These are phyloP conservation scores for Mycena polygramma DNA, from an alignment of 768 basidiomycete genomes.

Conservation along the genomic window DNA sequence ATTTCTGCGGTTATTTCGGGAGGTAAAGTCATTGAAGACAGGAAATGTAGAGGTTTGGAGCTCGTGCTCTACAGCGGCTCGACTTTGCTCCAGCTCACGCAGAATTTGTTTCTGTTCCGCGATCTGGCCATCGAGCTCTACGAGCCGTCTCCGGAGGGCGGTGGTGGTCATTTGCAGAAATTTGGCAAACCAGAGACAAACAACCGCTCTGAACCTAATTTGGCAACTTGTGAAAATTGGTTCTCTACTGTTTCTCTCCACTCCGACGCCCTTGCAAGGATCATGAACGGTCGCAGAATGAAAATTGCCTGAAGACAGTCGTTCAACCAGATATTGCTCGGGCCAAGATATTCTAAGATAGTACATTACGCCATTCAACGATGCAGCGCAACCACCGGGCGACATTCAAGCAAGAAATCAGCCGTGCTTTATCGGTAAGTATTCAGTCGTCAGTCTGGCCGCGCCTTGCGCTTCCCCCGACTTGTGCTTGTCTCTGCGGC, in stretches of 20 bases:
- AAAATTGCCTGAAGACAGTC: no score
- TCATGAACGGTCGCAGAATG: no score
- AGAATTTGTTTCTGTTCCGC: not conserved
- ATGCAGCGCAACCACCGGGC: no score
- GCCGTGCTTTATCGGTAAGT: no score
- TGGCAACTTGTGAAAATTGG: no score
- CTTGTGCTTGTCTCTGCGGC: conserved; percentile 50
- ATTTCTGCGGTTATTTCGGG: conserved; percentile 13
- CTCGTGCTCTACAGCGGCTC: conserved; percentile 7
- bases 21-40: conserved; percentile 7
- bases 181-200: no score
- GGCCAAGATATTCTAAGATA: no score
- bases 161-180: not conserved
- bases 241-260: no score
- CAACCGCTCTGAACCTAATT: no score
- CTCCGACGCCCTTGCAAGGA: no score
- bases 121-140: conserved; percentile 4
- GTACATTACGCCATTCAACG: not conserved
- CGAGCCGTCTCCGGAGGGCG: conserved; percentile 8
- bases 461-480: conserved; percentile 78
- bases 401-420: no score
- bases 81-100: not conserved
- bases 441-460: conserved; percentile 33
- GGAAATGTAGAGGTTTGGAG: conserved; percentile 8
- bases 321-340: no score